Evolutionary conservation across 192 early-diverging fungal species (phyloP), one percentile per base, ranked within the genome.

Genomic region (Coemansia sp.): DNA sequence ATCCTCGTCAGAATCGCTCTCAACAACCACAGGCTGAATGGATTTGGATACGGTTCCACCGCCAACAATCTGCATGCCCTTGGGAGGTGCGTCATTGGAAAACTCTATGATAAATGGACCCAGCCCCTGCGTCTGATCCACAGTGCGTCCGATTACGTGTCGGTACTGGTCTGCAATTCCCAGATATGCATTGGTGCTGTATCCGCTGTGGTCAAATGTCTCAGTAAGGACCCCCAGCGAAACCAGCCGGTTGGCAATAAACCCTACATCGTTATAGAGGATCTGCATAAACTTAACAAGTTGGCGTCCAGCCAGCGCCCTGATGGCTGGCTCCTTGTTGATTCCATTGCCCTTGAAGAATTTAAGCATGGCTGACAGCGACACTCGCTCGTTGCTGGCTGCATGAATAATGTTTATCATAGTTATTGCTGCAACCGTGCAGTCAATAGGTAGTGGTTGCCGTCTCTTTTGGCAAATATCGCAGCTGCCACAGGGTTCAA

Each of bases 191-290:
- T 86, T 75, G 16, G 84, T 86, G 2, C 65, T 53, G 48, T 87
- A 87, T 0, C 81, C 79, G 5, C 82, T 88, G 53, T 85, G 84
- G 30, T 79, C 69, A 57, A 82, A 88, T 41, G 80, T 82, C 36
- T 87, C 83, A 2, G 63, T 49, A 6, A 88, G 68, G 30, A 83
- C 82, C 5, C 79, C 74, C 15, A 69, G 47, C 6, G 70, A 36
- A 21, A 86, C 60, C 6, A 86, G 61, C 42, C 67, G 53, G 55
- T 76, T 87, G 40, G 86, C 70, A 30, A 88, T 81, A 6, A 76
- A 63, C 18, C 85, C 87, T 14, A 76, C 61, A 16, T 84, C 79
- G 68, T 81, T 57, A 2, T 21, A 6, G 5, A 35, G 8, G 41
- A 71, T 56, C 13, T 49, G 53, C 13, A 72, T 40, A 31, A 55